phyloP scores from a whole-genome alignment of 2,329 filamentous ascomycete genomes.

The Botrytis medusae region DNA sequence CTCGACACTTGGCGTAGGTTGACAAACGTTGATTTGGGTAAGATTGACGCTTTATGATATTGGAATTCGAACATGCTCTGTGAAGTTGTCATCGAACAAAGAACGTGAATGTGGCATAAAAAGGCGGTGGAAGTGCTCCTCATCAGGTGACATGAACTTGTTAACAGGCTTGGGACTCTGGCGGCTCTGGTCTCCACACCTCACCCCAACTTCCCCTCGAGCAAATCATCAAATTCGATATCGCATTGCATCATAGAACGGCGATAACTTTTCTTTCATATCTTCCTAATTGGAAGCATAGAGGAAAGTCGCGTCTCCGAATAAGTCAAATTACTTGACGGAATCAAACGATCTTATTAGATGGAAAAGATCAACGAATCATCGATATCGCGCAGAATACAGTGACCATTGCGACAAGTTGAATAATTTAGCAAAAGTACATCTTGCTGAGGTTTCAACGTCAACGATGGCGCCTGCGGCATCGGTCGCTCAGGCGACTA shows the following conservation, averaged over 20 bases:
- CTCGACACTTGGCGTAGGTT: not conserved
- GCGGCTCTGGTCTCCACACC: conserved; percentile 11
- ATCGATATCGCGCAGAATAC: conserved; percentile 16
- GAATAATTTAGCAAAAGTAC: not conserved
- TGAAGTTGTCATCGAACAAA: not conserved
- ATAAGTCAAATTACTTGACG: not conserved
- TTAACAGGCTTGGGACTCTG: not conserved
- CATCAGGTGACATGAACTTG: not conserved
- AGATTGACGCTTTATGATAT: not conserved
- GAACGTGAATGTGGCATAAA: not conserved
- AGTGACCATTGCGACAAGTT: conserved; percentile 7
- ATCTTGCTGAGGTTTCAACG: not conserved
- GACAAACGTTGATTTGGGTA: not conserved
- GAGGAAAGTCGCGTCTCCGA: not conserved
- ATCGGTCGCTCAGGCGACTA: conserved; percentile 33
- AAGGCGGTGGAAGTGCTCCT: not conserved
- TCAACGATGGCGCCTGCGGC: conserved; percentile 37
- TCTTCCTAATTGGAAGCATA: not conserved
- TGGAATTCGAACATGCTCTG: not conserved
- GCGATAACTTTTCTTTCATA: not conserved
- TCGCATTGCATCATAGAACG: conserved; percentile 11
- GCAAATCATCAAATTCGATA: conserved; percentile 9
- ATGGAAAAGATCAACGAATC: conserved; percentile 10
- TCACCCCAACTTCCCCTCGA: conserved; percentile 16
- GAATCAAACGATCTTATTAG: not conserved